Base-by-base conservation (phyloP, 179 eudicot species). In the Sideroxylon spinosum region DNA sequence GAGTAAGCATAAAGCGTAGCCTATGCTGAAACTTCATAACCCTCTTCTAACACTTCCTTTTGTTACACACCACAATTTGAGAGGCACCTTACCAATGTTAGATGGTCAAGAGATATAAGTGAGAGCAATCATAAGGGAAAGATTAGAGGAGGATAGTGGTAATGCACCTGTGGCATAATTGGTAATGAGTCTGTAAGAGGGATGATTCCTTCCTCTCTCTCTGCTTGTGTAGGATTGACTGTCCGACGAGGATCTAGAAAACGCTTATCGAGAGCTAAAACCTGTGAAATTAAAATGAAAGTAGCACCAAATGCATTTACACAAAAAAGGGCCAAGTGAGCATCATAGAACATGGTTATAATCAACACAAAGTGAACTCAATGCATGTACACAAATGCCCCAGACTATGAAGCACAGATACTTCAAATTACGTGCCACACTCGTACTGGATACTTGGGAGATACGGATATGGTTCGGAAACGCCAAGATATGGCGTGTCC, bases 241-340 rank as follows among this genome's bases (percentile, higher is more conserved):
- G 99, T 90, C 67, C 99, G 90, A 68, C 98, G 92, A 78, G 99
- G 99, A 84, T 97, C 99, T 68, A 97, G 74, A 82, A 86, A 91
- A 73, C 98, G 97, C 89, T 97, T 97, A 82, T 97, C 98, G 86
- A 97, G 99, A 74, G 97, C 98, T 92, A 97, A 86, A 83, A 97
- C 93, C 99, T 97, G 89, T 46, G 74, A 71, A 61, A 28, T 14
- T 9, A 10, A 52, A 37, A 37, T 29, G 68, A 49, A 37, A 23
- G 52, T 48, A 17, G 55, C 23, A 26, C 12, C 53, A 55, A 76
- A 22, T 56, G 70, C 12, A 57, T 63, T 23, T 52, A 76, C 57
- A 67, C n/a, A 49, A 57, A 71, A 77, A 75, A 2, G 32, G 59
- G 13, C 49, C 46, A 61, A 23, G 28, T 32, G 59, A 56, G 44